Base-by-base conservation (phyloP, 2,329 filamentous ascomycete genomes). In the Ophiostoma himal-ulmi region DNA sequence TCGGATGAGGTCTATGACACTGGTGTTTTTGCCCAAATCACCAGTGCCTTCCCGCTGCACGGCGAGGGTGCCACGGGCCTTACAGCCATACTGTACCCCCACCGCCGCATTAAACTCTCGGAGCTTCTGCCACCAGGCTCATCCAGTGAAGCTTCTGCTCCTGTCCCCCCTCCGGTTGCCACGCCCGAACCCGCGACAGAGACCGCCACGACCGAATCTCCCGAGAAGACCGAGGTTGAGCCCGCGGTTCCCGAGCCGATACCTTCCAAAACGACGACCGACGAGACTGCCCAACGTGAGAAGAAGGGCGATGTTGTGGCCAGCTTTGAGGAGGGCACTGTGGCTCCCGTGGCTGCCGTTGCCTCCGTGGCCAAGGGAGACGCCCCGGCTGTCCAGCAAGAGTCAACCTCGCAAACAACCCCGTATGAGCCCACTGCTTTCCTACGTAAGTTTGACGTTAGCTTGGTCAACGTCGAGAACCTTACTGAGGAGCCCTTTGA, bases 1-100 rank as follows among this genome's bases (percentile, higher is more conserved):
- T 84, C 91, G 37, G 91, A 94, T 73, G 95, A 99, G 76, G 94
- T 99, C 39, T 92, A 99, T 80, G 93, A 97, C 75, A 92, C 96
- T 20, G 95, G 95, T 73, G 95, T 97, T 1, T 99, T 99, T 79
- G 96, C 95, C 67, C 95, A 99, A 78, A 94, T 99, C 74, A 99
- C 95, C 0, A 97, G 94, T 77, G 92, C 93, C 2, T 98, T 98
- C 77, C 94, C 95, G 20, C 91, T 95, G 3, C 88, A 92, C 73
- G 93, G 93, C 17, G 93, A 96, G 75, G 91, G 94, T 74, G 89
- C 89, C 68, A 91, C 90, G 60, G 91, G 91, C 70, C 83, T 99
- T 76, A 98, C 95, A 5, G 94, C 94, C 34, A 96, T 99, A 54
- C 84, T 99, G 22, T 99, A 99, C 78, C 96, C 95, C 1, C 95